Percentiles rank a stretch among this genome's conserved stretches.
Evolutionary conservation across 345 rosid species (phyloP).

Genomic region (Mallotus nudiflorus): DNA sequence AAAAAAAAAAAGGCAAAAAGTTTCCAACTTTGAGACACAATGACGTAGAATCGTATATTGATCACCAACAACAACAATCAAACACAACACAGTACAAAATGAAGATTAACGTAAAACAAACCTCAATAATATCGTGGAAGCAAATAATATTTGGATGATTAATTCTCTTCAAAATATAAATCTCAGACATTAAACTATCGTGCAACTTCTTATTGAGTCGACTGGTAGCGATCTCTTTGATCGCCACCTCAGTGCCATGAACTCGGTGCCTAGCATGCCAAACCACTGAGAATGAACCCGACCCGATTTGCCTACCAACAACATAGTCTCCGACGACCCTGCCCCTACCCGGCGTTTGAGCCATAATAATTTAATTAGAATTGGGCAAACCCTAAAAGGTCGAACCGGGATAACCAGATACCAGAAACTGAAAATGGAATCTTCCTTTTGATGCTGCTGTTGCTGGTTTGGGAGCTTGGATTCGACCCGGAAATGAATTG

Average conservation of each 20-base stretch:
- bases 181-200: constrained; percentile 92
- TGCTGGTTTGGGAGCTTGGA: no score
- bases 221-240: constrained; percentile 76
- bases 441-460: no score
- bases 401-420: no score
- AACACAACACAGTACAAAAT: not conserved
- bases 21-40: no score
- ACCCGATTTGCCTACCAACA: constrained; percentile 83
- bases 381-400: constrained; percentile 27
- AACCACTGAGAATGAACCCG: constrained; percentile 97
- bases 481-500: no score
- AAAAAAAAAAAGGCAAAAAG: no score
- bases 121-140: constrained; percentile 88
- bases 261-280: constrained; percentile 89
- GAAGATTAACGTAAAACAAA: constrained; percentile 15
- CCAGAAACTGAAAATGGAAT: no score
- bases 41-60: no score
- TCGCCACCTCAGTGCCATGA: constrained; percentile 92
- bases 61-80: no score
- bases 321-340: constrained; percentile 87
- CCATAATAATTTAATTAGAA: constrained; percentile 38
- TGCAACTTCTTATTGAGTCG: constrained; percentile 80
- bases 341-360: constrained; percentile 60
- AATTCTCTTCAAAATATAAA: constrained; percentile 64
- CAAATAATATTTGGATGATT: constrained; percentile 87